Conservation (phyloP, 345 rosid species). For the Dipteronia dyeriana region DNA sequence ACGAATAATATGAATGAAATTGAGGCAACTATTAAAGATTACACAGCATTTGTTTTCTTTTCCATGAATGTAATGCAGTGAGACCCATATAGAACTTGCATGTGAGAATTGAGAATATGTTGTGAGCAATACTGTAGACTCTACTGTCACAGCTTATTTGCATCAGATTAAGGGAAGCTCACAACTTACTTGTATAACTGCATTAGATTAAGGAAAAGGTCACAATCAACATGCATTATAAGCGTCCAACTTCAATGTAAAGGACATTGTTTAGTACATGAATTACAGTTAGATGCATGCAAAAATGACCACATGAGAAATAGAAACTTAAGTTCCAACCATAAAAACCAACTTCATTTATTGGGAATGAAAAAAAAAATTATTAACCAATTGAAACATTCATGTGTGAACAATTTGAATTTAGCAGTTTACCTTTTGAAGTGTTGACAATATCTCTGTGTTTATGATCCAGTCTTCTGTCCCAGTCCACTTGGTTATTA, state of each 20-base stretch:
- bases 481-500: constrained; percentile 53
- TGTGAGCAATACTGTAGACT: not conserved
- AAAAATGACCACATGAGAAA: not conserved
- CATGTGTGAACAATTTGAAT: not conserved
- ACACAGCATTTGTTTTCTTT: not conserved
- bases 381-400: not conserved
- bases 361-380: not conserved
- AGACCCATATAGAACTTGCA: not conserved
- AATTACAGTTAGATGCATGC: too few species aligned
- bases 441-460: constrained; percentile 38
- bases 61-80: not conserved
- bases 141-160: not conserved
- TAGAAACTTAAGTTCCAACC: not conserved
- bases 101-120: not conserved
- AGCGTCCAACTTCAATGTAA: too few species aligned
- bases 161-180: not conserved
- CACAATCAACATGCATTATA: too few species aligned
- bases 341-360: not conserved
- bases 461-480: constrained; percentile 47
- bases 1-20: not conserved
- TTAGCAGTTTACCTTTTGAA: constrained; percentile 31
- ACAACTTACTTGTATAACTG: not conserved
- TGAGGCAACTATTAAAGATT: not conserved
- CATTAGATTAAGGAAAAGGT: too few species aligned
- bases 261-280: too few species aligned